Percentiles rank a stretch among this genome's conserved stretches.
phyloP scores from a whole-genome alignment of 106 monocot genomes.

The Dactylorhiza incarnata region DNA sequence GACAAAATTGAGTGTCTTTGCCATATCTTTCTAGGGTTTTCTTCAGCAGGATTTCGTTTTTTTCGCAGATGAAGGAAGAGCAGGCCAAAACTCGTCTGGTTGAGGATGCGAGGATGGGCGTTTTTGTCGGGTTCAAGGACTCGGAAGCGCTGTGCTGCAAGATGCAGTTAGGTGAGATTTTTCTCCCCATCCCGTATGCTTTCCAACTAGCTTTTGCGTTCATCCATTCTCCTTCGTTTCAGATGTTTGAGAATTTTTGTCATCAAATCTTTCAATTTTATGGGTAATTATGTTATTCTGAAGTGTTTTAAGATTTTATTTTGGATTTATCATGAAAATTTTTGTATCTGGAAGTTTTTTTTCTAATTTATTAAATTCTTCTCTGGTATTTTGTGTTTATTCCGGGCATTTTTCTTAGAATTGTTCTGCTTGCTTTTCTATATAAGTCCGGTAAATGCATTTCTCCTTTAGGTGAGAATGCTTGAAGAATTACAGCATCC shows the following conservation, averaged over 20 bases:
- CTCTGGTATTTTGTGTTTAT: not conserved
- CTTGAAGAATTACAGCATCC: not conserved
- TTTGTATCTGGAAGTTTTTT: no score
- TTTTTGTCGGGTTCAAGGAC: slow-evolving; percentile 30
- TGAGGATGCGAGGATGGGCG: slow-evolving; percentile 27
- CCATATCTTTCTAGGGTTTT: not conserved
- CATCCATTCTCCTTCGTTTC: not conserved
- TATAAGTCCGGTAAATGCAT: not conserved
- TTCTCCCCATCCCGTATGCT: not conserved
- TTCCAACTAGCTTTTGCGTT: not conserved
- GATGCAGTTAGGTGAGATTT: slow-evolving; percentile 44
- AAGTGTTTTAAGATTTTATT: no score
- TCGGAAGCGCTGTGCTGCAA: slow-evolving; percentile 33
- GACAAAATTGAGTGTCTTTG: not conserved
- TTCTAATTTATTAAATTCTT: not conserved
- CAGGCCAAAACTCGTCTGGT: slow-evolving; percentile 17
- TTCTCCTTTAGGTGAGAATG: not conserved
- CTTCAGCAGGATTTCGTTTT: not conserved
- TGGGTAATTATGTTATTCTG: not conserved
- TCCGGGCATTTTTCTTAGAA: not conserved
- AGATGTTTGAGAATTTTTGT: not conserved
- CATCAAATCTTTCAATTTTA: not conserved
- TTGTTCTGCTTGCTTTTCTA: not conserved
- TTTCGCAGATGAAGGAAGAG: slow-evolving; percentile 32
- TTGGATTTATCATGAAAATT: not conserved